Evolutionary conservation across 495 filamentous ascomycete genomes (phyloP).

Genomic region (Penicillium samsonianum): DNA sequence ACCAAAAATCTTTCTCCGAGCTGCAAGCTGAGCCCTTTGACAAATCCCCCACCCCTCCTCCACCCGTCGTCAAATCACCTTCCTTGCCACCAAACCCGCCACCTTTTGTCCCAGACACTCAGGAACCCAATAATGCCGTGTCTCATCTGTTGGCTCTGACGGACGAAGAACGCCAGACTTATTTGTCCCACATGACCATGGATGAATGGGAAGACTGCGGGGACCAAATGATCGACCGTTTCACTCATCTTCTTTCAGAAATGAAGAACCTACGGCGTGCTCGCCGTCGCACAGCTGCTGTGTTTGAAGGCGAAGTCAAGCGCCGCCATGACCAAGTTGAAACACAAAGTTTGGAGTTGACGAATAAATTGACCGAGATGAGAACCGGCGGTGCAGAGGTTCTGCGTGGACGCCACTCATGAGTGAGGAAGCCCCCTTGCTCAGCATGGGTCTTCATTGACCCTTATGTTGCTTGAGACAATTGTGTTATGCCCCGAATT

Average conservation of each 20-base stretch:
- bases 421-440: conserved; percentile 11
- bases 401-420: conserved; percentile 40
- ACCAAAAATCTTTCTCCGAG: conserved; percentile 44
- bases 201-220: conserved; percentile 82
- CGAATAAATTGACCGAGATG: conserved; percentile 45
- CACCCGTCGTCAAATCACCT: conserved; percentile 24
- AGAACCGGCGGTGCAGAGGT: conserved; percentile 46
- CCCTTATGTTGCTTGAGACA: conserved; percentile 10
- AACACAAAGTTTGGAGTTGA: conserved; percentile 38
- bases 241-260: conserved; percentile 60
- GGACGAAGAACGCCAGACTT: conserved; percentile 54
- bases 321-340: conserved; percentile 48
- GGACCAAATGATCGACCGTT: conserved; percentile 74
- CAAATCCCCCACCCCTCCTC: conserved; percentile 31
- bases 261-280: conserved; percentile 63
- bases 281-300: conserved; percentile 62
- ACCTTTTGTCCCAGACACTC: conserved; percentile 11
- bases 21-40: conserved; percentile 51
- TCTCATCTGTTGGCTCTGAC: conserved; percentile 31
- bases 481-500: conserved; percentile 9
- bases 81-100: conserved; percentile 22
- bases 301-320: conserved; percentile 70
- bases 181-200: conserved; percentile 64
- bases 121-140: conserved; percentile 31
- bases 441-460: neutral